These are phyloP conservation scores for Mycena kentingensis DNA, from an alignment of 768 basidiomycete genomes.

Conservation along the genomic window DNA sequence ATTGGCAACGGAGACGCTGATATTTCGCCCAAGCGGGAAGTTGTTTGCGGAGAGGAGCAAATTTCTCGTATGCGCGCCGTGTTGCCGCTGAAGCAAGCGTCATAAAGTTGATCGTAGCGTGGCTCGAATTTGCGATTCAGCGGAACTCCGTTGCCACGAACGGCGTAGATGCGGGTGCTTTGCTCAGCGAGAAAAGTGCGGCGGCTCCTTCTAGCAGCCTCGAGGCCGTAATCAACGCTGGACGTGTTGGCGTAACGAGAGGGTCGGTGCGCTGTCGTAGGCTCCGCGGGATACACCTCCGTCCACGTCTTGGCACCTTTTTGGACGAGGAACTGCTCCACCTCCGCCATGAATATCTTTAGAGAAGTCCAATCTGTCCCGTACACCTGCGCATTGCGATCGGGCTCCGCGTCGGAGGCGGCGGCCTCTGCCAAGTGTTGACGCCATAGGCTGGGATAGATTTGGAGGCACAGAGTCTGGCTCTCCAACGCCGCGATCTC, in stretches of 20 bases:
- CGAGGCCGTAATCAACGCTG: too few relatives aligned
- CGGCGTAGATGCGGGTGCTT: neutral
- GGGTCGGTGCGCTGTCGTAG: slow-evolving; percentile 14
- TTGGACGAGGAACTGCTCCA: slow-evolving; percentile 34
- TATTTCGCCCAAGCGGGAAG: slow-evolving; percentile 22
- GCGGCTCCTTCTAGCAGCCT: too few relatives aligned
- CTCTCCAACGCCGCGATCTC: slow-evolving; percentile 23
- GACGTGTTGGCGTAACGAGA: too few relatives aligned
- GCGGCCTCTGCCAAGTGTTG: too few relatives aligned
- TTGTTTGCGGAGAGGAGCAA: slow-evolving; percentile 47
- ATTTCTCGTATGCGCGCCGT: slow-evolving; percentile 51
- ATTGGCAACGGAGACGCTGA: slow-evolving; percentile 47
- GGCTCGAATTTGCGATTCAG: slow-evolving; percentile 38
- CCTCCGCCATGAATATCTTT: slow-evolving; percentile 36
- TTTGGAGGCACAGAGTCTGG: neutral
- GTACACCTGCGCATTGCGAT: too few relatives aligned
- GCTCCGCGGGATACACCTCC: slow-evolving; percentile 37
- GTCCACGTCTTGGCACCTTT: slow-evolving; percentile 47
- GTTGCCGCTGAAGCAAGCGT: slow-evolving; percentile 57
- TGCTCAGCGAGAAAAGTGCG: too few relatives aligned
- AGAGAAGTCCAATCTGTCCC: slow-evolving; percentile 29
- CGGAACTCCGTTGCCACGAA: slow-evolving; percentile 12
- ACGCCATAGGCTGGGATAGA: too few relatives aligned
- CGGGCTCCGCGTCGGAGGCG: too few relatives aligned
- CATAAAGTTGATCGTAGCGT: slow-evolving; percentile 55